Conservation (phyloP, 371 early-diverging fungal species). For the Actinomortierella ambigua region DNA sequence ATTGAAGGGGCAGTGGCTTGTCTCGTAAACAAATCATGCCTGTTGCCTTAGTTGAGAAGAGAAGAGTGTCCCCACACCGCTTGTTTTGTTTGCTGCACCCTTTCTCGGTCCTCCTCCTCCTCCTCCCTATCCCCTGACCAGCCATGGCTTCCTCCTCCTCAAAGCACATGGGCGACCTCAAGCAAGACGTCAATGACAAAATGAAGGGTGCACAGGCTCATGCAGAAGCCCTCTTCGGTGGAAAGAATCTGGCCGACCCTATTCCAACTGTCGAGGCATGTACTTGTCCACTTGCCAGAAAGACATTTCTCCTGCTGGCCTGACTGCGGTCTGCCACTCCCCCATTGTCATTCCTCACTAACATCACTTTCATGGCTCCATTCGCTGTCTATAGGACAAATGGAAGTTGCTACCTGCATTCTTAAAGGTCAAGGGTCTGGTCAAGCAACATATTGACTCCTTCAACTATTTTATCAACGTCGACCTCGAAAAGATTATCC, state of each 20-base stretch:
- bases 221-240: conserved; percentile 43
- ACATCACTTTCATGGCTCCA: not conserved
- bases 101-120: not conserved
- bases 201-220: conserved; percentile 40
- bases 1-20: too few relatives aligned
- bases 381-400: conserved; percentile 77
- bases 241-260: conserved; percentile 65
- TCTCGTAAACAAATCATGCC: too few relatives aligned
- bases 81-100: too few relatives aligned
- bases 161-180: conserved; percentile 39
- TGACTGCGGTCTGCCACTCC: not conserved
- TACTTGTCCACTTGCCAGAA: not conserved
- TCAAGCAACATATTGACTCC: conserved; percentile 99
- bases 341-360: not conserved
- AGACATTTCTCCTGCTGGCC: too few relatives aligned
- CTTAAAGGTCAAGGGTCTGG: conserved; percentile 97
- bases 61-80: too few relatives aligned
- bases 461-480: conserved; percentile 99
- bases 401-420: conserved; percentile 98
- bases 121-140: conserved; percentile 20
- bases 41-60: too few relatives aligned
- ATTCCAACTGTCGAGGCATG: conserved; percentile 65
- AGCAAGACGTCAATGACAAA: conserved; percentile 36
- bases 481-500: conserved; percentile 95
- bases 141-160: conserved; percentile 5